Conservation (phyloP, 192 early-diverging fungal genomes). For the Physocladia obscura region DNA sequence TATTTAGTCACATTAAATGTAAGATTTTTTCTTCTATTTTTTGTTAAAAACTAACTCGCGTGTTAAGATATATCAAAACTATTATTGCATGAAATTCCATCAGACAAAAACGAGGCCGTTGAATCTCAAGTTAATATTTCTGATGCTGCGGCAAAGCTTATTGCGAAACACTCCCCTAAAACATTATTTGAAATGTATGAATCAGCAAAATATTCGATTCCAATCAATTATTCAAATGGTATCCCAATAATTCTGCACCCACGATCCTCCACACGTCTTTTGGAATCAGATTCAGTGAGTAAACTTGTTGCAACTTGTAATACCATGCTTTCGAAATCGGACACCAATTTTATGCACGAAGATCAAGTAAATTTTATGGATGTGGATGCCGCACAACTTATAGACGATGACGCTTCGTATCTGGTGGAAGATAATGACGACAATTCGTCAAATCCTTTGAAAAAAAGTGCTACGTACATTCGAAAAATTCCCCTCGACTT, state of each 20-base stretch:
- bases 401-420: background rate
- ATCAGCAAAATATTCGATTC: background rate
- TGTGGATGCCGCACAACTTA: background rate
- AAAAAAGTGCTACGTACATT: background rate
- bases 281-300: background rate
- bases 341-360: background rate
- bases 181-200: slow-evolving; percentile 1
- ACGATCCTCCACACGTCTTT: background rate
- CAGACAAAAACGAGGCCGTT: too few species aligned
- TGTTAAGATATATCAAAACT: too few species aligned
- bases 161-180: background rate
- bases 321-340: background rate
- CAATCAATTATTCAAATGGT: background rate
- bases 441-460: background rate
- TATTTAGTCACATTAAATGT: background rate
- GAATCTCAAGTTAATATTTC: background rate
- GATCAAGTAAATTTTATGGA: background rate
- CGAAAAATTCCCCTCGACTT: background rate
- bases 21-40: background rate
- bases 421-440: background rate
- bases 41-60: background rate
- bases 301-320: background rate
- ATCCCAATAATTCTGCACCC: background rate
- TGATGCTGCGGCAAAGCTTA: background rate
- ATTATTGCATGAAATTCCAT: too few species aligned